Conservation (phyloP, 805 yeast species). For the Lipomyces yamanashiensis region DNA sequence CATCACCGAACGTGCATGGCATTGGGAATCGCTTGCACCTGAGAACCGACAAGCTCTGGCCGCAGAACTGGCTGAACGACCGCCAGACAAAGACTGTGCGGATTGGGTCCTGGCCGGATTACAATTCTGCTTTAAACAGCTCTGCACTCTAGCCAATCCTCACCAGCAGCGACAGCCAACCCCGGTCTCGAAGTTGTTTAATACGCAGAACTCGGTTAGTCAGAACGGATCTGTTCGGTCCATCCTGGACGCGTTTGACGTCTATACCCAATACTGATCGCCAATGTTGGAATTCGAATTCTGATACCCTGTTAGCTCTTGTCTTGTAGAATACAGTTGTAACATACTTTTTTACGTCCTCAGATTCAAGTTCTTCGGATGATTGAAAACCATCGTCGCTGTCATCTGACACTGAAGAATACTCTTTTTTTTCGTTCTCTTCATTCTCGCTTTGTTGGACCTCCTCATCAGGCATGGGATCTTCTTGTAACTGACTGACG, state of each 20-base stretch:
- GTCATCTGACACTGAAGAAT: neutral
- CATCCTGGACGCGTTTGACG: neutral
- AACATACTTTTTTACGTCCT: slow-evolving; percentile 9
- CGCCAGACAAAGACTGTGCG: neutral
- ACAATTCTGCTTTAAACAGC: slow-evolving; percentile 7
- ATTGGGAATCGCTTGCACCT: slow-evolving; percentile 9
- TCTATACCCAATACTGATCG: neutral
- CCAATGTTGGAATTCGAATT: slow-evolving; percentile 8
- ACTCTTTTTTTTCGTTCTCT: neutral
- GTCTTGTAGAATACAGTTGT: neutral
- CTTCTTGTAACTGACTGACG: neutral
- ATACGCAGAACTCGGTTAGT: neutral
- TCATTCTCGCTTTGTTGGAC: neutral
- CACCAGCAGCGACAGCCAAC: neutral
- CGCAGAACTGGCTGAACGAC: neutral
- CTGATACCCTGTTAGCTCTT: neutral
- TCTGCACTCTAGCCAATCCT: neutral
- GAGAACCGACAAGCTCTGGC: slow-evolving; percentile 1
- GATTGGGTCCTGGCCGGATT: slow-evolving; percentile 7
- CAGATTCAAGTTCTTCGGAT: slow-evolving; percentile 5
- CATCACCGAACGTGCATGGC: slow-evolving; percentile 14
- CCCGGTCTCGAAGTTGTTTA: too few relatives aligned
- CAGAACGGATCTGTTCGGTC: slow-evolving; percentile 3
- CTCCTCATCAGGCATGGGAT: neutral
- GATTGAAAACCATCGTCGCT: slow-evolving; percentile 3